These are phyloP conservation scores for Aspergillus proliferans DNA, from an alignment of 2,329 filamentous ascomycete species.

Conservation along the genomic window DNA sequence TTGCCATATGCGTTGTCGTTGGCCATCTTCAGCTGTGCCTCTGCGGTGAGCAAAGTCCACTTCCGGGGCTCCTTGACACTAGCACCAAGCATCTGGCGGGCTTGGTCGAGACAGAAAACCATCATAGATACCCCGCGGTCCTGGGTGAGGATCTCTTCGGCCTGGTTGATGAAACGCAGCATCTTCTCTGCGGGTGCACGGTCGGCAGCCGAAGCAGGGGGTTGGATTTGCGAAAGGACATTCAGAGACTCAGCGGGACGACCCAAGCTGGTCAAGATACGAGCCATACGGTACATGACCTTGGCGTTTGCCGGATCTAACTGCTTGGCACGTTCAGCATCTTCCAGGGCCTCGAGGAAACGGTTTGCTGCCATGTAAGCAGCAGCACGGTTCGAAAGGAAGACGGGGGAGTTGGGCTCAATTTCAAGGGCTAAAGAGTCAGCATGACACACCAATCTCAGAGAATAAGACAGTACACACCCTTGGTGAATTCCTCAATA, in stretches of 20 bases:
- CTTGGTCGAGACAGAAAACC: conserved; percentile 83
- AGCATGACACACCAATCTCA: conserved; percentile 1
- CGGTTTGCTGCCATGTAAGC: conserved; percentile 84
- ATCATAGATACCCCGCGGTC: conserved; percentile 86
- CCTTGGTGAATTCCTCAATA: conserved; percentile 91
- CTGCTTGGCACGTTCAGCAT: conserved; percentile 75
- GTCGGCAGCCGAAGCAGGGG: conserved; percentile 77
- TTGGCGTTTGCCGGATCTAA: conserved; percentile 82
- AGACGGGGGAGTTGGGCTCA: conserved; percentile 78
- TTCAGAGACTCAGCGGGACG: conserved; percentile 79
- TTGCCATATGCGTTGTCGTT: conserved; percentile 83
- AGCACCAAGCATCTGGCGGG: conserved; percentile 69
- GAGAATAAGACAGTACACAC: conserved; percentile 44
- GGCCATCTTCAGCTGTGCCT: conserved; percentile 89
- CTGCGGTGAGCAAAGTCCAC: conserved; percentile 88
- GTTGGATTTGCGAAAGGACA: conserved; percentile 73
- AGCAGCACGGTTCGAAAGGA: conserved; percentile 89
- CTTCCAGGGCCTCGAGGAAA: conserved; percentile 74
- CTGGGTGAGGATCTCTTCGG: conserved; percentile 66
- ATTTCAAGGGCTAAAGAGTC: conserved; percentile 68
- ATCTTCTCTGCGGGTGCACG: conserved; percentile 76
- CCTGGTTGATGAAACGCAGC: conserved; percentile 72
- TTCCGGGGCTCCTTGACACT: conserved; percentile 78
- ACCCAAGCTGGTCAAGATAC: conserved; percentile 83
- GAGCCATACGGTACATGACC: conserved; percentile 77